Conservation (phyloP, 2,329 filamentous ascomycete genomes). For the Monilinia vaccinii-corymbosi region DNA sequence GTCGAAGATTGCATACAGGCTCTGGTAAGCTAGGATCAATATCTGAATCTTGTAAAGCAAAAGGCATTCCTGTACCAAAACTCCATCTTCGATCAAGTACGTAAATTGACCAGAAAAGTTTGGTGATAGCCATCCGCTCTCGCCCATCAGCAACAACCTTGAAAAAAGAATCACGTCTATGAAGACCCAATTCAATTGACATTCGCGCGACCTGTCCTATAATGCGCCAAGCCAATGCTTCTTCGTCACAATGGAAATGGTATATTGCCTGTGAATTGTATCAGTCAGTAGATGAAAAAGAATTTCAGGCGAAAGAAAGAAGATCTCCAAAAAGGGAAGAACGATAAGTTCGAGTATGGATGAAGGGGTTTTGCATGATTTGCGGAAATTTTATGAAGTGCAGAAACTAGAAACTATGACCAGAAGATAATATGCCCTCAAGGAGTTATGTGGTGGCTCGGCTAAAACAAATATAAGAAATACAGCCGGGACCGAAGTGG, state of each 20-base stretch:
- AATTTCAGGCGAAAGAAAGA: not conserved
- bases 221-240: conserved; percentile 76
- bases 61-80: conserved; percentile 81
- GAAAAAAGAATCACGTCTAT: conserved; percentile 64
- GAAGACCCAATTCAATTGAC: conserved; percentile 75
- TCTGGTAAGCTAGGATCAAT: conserved; percentile 72
- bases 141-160: conserved; percentile 57
- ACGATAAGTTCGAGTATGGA: not conserved
- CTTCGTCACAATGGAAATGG: conserved; percentile 78
- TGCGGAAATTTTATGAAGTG: not conserved
- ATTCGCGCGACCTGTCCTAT: conserved; percentile 76
- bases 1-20: conserved; percentile 49
- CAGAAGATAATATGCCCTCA: not conserved
- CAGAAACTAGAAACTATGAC: not conserved
- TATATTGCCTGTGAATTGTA: conserved; percentile 52
- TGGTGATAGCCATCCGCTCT: conserved; percentile 57
- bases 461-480: not conserved
- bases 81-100: conserved; percentile 81
- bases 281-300: conserved; percentile 33
- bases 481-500: not conserved
- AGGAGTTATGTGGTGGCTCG: not conserved
- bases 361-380: not conserved
- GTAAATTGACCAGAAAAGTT: conserved; percentile 81
- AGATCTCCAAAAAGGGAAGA: not conserved
- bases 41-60: conserved; percentile 75